Percentiles rank a stretch among this genome's conserved stretches.
These are phyloP conservation scores for Oryza rufipogon DNA, from an alignment of 176 grass and related monocot species.

Conservation along the genomic window DNA sequence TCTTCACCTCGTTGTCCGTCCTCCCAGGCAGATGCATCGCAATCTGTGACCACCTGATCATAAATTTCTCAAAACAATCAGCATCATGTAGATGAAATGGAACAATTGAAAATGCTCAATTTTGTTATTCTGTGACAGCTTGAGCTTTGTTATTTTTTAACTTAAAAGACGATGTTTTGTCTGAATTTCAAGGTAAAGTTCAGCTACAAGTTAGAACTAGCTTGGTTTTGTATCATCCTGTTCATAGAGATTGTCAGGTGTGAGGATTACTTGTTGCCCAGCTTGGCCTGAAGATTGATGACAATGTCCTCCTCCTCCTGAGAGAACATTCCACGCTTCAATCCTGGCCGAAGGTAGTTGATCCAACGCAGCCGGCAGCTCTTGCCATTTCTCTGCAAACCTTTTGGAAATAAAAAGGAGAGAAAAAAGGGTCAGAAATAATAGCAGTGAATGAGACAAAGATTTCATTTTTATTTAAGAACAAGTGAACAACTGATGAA, in stretches of 20 bases:
- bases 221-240: background rate
- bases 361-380: slow-evolving; percentile 93
- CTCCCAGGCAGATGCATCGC: slow-evolving; percentile 82
- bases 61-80: slow-evolving; percentile 4
- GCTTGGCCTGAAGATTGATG: slow-evolving; percentile 68
- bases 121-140: background rate
- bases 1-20: slow-evolving; percentile 95
- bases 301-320: slow-evolving; percentile 71
- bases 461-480: background rate
- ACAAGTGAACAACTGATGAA: background rate
- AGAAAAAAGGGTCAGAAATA: slow-evolving; percentile 30
- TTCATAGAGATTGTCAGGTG: background rate
- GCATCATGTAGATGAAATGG: slow-evolving; percentile 1
- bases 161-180: background rate
- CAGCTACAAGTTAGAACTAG: background rate
- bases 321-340: slow-evolving; percentile 80
- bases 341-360: slow-evolving; percentile 77
- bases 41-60: slow-evolving; percentile 87
- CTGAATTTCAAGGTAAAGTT: background rate
- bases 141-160: background rate
- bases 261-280: slow-evolving; percentile 81
- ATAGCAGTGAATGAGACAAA: background rate
- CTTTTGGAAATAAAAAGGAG: slow-evolving; percentile 30
- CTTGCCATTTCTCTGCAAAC: slow-evolving; percentile 87
- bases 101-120: background rate